phyloP scores from a whole-genome alignment of 2,329 filamentous ascomycete genomes.

The Cyclaneusma minus region DNA sequence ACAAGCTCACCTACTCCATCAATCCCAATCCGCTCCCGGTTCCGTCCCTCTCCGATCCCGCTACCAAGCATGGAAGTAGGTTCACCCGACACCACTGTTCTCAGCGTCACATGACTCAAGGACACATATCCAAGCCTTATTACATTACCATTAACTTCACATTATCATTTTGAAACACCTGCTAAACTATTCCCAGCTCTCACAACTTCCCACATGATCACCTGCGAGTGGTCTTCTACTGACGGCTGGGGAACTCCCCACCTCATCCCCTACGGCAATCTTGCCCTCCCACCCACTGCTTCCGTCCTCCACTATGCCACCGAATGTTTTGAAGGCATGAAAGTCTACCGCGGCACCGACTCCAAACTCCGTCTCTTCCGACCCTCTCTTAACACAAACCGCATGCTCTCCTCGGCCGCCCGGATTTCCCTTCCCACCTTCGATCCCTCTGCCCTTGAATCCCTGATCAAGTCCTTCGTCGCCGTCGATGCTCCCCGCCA shows the following conservation, averaged over 20 bases:
- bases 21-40: no score
- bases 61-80: no score
- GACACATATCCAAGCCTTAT: no score
- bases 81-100: no score
- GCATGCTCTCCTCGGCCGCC: slow-evolving; percentile 39
- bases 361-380: slow-evolving; percentile 42
- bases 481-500: slow-evolving; percentile 40
- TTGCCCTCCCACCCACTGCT: slow-evolving; percentile 43
- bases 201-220: slow-evolving; percentile 54
- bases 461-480: slow-evolving; percentile 54
- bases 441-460: slow-evolving; percentile 49
- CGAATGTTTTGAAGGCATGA: slow-evolving; percentile 53
- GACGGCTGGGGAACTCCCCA: slow-evolving; percentile 41
- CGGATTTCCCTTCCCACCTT: slow-evolving; percentile 62
- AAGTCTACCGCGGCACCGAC: slow-evolving; percentile 43
- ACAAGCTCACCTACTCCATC: no score
- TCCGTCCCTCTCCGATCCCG: no score
- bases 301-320: slow-evolving; percentile 49
- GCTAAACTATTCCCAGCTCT: no score
- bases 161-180: no score
- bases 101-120: no score
- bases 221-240: slow-evolving; percentile 35
- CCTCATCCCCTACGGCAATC: slow-evolving; percentile 40
- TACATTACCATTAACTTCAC: no score
- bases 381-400: slow-evolving; percentile 34